Evolutionary conservation across 805 yeast species (phyloP), one percentile per base, ranked within the genome.

Genomic region (Wilhelminamyces savonicus): DNA sequence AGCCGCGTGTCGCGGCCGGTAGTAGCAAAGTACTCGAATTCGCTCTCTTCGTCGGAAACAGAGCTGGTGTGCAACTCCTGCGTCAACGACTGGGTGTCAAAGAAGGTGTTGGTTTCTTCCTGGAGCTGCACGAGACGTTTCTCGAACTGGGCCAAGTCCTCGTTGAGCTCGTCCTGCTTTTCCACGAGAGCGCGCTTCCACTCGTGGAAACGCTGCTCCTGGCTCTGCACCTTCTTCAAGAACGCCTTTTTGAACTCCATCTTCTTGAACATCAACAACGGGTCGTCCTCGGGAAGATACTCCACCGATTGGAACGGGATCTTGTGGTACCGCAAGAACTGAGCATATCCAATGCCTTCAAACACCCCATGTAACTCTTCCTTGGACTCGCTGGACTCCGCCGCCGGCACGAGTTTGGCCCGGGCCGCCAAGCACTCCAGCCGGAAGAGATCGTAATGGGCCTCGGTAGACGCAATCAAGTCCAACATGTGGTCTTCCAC

Each of bases 401-500:
- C n/a, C n/a, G n/a, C n/a, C n/a, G n/a, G n/a, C n/a, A 17, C 8
- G 6, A 17, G 19, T 8, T 48, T 44, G 44, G 52, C 46, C 33
- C 83, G 62, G 8, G 71, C 62, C 30, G 59, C 63, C 58, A 82
- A 62, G 46, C 80, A 71, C 26, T 66, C 66, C 13, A 62, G 50
- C 26, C 95, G 72, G 57, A 75, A 85, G 20, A 65, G 66, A 43
- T 82, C 94, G 56, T 80, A 86, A 50, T 82, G 75, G n/a, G 66
- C 63, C 43, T 86, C 90, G 5, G 94, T 84, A 6, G 86, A 67
- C n/a, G 62, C 50, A 23, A 85, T 76, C 41, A 88, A 69, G 47
- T 87, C 95, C 28, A 82, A 70, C 81, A 85, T 72, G 54, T 84
- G 72, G 13, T 77, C 69, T 15, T 78, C 69, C 56, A 88, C 64